Evolutionary conservation across 23 red algal genomes (phyloP).

Genomic region (Gracilaria caudata): DNA sequence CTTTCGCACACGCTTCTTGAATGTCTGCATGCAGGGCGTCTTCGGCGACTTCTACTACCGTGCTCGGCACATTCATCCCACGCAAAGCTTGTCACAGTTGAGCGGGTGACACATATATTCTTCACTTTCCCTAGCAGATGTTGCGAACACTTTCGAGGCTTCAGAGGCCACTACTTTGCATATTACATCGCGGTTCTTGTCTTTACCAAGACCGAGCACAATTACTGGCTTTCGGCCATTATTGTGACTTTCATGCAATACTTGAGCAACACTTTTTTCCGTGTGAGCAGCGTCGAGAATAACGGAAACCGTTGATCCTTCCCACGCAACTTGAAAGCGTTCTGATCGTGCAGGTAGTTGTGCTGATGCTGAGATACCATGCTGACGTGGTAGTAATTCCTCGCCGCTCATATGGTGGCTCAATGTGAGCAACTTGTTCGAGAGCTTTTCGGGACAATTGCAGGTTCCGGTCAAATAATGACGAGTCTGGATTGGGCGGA

Average conservation of each 20-base stretch:
- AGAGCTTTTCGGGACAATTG: slow-evolving; percentile 50
- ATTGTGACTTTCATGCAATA: slow-evolving; percentile 21
- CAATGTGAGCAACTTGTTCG: slow-evolving; percentile 20
- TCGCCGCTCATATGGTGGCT: slow-evolving; percentile 8
- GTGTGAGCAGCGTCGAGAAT: slow-evolving; percentile 93
- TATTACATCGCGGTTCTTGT: slow-evolving; percentile 87
- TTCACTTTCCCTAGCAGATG: slow-evolving; percentile 34
- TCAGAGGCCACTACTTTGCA: slow-evolving; percentile 38
- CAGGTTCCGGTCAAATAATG: slow-evolving; percentile 67
- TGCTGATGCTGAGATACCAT: slow-evolving; percentile 12
- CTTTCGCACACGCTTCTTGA: background rate
- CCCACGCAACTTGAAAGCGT: slow-evolving; percentile 31
- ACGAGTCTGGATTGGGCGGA: slow-evolving; percentile 10
- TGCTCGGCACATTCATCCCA: background rate
- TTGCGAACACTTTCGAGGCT: slow-evolving; percentile 67
- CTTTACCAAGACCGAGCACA: slow-evolving; percentile 74
- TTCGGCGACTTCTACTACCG: slow-evolving; percentile 17
- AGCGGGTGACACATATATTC: slow-evolving; percentile 52
- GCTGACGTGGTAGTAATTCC: slow-evolving; percentile 21
- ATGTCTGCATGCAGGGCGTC: slow-evolving; percentile 63
- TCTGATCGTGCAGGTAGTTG: slow-evolving; percentile 70
- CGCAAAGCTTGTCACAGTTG: slow-evolving; percentile 26
- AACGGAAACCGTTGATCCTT: slow-evolving; percentile 28
- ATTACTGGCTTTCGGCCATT: slow-evolving; percentile 36
- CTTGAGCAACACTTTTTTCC: slow-evolving; percentile 56